Base-by-base conservation (phyloP, 2,329 filamentous ascomycete genomes). In the Nothopassalora personata region DNA sequence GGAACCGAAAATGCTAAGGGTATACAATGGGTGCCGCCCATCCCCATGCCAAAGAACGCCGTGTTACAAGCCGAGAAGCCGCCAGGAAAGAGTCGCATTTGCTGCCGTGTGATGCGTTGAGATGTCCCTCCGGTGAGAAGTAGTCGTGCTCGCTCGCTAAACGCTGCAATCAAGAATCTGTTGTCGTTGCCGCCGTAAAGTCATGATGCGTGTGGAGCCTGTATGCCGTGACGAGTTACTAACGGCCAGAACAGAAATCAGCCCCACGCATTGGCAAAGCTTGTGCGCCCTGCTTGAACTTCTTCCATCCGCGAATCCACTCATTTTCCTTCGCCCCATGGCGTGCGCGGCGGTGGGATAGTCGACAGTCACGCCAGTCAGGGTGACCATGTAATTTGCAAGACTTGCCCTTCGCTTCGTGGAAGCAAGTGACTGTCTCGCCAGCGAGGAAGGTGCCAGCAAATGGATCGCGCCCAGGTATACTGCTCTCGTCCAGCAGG, bases 331-430 rank as follows among this genome's bases (percentile, higher is more conserved):
- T 59, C 28, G 45, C 48, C 11, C 9, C 30, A 36, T 61, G 59
- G 23, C 19, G 48, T 2, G 30, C 28, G 4, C n/a, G 23, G 8
- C 8, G 18, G 2, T 54, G 57, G 11, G 28, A 4, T 8, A 52
- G 54, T 13, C 64, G 58, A 50, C 64, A 66, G 13, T 48, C 49
- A 10, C 50, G 31, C 64, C 64, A 66, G 53, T 66, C 60, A 4
- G 58, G 46, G 15, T 50, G 36, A 11, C 50, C 51, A 28, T 66
- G 64, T 2, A 31, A 50, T 4, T 30, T 52, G 49, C 64, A 66
- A 19, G 39, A 48, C 33, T 60, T 56, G 31, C 28, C 45, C 27
- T 63, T 7, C 50, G 54, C 31, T 58, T 62, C 49, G 54, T 59
- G 48, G 57, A 55, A 6, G 18, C n/a, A 43, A 53, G 54, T 4